These are phyloP conservation scores for Colletotrichum echinochloae DNA, from an alignment of 2,329 filamentous ascomycete genomes.

Conservation along the genomic window DNA sequence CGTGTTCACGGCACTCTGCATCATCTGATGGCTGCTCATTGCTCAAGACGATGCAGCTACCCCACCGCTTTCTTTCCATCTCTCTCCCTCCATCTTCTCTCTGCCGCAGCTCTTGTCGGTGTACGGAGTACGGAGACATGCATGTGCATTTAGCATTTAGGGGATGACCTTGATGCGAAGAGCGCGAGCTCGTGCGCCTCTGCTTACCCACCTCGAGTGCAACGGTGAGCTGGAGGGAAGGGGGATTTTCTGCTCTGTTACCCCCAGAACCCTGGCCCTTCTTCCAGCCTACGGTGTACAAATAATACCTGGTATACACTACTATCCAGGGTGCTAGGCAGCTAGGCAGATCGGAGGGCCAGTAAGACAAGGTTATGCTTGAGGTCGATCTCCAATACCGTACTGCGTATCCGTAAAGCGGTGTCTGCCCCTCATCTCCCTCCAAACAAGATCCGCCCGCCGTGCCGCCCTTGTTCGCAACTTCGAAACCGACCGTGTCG, in stretches of 20 bases:
- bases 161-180: conserved; percentile 12
- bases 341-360: not conserved
- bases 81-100: not conserved
- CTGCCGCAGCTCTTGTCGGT: conserved; percentile 26
- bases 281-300: no score
- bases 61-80: conserved; percentile 8
- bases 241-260: conserved; percentile 27
- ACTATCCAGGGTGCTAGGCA: no score
- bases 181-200: not conserved
- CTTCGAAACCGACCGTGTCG: conserved; percentile 1
- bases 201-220: conserved; percentile 26
- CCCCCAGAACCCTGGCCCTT: conserved; percentile 26
- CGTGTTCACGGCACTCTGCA: conserved; percentile 18
- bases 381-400: conserved; percentile 39
- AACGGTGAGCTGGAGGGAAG: conserved; percentile 27
- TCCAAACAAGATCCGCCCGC: conserved; percentile 3
- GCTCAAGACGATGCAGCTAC: conserved; percentile 29
- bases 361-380: conserved; percentile 36
- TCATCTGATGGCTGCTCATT: conserved; percentile 19
- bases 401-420: conserved; percentile 5
- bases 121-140: conserved; percentile 30
- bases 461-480: conserved; percentile 6
- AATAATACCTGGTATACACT: no score
- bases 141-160: conserved; percentile 6
- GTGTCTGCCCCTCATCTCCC: conserved; percentile 1